phyloP scores from a whole-genome alignment of 305 asterid genomes.

The Solanum hybrid region DNA sequence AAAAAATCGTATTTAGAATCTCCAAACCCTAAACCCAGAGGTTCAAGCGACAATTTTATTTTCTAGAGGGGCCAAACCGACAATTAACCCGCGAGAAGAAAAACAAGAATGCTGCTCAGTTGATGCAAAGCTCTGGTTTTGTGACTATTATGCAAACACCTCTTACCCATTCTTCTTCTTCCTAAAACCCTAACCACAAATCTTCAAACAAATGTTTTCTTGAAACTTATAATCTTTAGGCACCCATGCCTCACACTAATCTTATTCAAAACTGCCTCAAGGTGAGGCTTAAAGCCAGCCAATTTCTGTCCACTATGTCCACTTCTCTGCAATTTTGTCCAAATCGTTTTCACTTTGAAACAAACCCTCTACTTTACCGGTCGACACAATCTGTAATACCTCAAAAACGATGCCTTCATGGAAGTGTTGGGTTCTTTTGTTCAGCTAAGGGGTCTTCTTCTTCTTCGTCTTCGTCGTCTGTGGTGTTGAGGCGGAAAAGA shows the following conservation, averaged over 20 bases:
- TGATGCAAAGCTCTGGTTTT: background rate
- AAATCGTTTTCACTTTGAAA: background rate
- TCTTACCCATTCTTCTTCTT: constrained; percentile 1
- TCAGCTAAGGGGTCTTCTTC: constrained; percentile 21
- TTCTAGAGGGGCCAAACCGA: background rate
- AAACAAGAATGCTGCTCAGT: background rate
- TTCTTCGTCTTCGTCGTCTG: constrained; percentile 14
- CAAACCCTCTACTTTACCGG: background rate
- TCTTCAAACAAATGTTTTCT: background rate
- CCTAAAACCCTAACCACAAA: constrained; percentile 10
- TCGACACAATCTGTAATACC: constrained; percentile 1
- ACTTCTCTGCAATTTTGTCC: background rate
- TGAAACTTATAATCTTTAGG: background rate
- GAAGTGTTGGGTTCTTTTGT: constrained; percentile 16
- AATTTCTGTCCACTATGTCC: background rate
- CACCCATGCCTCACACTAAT: background rate
- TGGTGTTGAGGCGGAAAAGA: constrained; percentile 26
- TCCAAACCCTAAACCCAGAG: background rate
- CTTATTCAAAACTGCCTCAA: background rate
- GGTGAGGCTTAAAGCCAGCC: background rate
- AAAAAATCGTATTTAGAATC: too few relatives aligned
- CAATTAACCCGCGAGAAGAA: background rate
- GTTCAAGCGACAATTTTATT: background rate
- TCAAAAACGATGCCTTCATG: background rate
- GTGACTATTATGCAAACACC: background rate